A percentile compares a stretch with the other conserved stretches of the same genome.
These are phyloP conservation scores for Pyracantha coccinea DNA, from an alignment of 331 rosid genomes.

Conservation along the genomic window DNA sequence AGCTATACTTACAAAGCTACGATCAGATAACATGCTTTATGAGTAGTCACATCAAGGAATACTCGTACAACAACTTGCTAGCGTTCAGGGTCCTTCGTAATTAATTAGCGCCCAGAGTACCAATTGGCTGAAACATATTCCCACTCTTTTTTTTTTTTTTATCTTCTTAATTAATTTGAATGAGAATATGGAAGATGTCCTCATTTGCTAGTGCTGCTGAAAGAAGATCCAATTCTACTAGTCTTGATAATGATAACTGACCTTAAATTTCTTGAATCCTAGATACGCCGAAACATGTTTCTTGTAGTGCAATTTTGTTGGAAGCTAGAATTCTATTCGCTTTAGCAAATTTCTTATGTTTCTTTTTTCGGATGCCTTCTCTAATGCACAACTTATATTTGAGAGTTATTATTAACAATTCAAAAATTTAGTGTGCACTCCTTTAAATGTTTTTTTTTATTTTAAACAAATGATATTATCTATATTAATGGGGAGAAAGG, in stretches of 20 bases:
- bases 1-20: no score
- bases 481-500: no score
- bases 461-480: no score
- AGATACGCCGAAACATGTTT: background rate
- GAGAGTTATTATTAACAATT: no score
- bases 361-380: no score
- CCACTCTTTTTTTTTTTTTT: background rate
- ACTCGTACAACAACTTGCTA: background rate
- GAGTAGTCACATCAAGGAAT: background rate
- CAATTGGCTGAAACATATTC: background rate
- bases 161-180: background rate
- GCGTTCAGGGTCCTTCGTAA: background rate
- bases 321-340: background rate
- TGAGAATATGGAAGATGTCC: background rate
- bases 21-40: background rate
- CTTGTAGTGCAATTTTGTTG: background rate
- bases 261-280: background rate
- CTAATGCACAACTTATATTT: no score
- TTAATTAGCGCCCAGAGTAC: background rate
- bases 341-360: background rate
- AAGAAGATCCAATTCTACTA: background rate
- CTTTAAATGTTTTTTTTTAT: no score
- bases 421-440: no score
- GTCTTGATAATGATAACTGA: background rate
- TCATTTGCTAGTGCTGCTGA: background rate